Evolutionary conservation across 352 stramenopile species (phyloP), one percentile per base, ranked within the genome.

Genomic region (Phytophthora tubulina): DNA sequence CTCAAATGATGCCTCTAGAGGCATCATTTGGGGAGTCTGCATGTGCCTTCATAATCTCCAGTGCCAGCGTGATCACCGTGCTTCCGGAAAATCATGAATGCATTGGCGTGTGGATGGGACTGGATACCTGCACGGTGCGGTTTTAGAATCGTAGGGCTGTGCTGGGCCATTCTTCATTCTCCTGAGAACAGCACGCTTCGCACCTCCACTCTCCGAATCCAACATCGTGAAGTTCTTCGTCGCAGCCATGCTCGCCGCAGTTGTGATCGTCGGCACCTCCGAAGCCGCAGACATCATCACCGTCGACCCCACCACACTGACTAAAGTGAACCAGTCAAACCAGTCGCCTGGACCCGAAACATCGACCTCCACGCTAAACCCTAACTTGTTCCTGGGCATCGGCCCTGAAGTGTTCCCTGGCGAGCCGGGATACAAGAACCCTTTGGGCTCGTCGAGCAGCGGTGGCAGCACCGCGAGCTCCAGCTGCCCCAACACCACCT

Each of bases 321-420:
- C 49, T 11, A 31, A 67, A 11, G 31, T 58, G n/a, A 36, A 66
- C 46, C 58, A 21, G 33, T 3, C 5, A 27, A 57, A 66, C 27
- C 58, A 66, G 30, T 14, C 27, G 1, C 58, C 58, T 11, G 46
- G 58, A 14, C 58, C 35, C 27, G 46, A 32, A 35, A 66, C 33
- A 10, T 66, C 58, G 17, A 67, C 35, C 36, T 60, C 59, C 30
- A 67, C 59, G 15, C 1, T 49, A 4, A 67, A 52, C 4, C 59
- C 59, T 3, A 13, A 2, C 36, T 33, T 67, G 21, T 51, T 36
- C 49, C 44, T 59, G 38, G 59, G 59, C 14, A 59, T 67, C 39
- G 59, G 58, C 36, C 58, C 58, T 21, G 58, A 66, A 15, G 6
- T 66, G 1, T 59, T 59, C 27, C 59, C 59, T 8, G 48, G 48